phyloP scores from a whole-genome alignment of 2,329 filamentous ascomycete genomes.

The Tolypocladium tropicale region DNA sequence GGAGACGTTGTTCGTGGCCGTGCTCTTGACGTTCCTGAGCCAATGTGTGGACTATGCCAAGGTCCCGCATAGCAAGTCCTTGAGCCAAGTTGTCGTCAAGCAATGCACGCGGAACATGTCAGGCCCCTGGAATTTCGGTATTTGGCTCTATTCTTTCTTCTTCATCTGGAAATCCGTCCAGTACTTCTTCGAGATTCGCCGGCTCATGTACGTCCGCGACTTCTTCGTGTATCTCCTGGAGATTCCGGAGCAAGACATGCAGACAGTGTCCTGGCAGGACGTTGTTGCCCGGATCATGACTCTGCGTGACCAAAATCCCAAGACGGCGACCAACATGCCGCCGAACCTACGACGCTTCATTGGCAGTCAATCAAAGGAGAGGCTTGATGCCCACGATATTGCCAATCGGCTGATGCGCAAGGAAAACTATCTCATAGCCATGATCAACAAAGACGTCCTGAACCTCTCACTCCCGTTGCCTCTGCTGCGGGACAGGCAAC shows the following conservation, averaged over 20 bases:
- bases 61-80: constrained; percentile 52
- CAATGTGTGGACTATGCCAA: constrained; percentile 78
- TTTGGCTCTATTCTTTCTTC: constrained; percentile 80
- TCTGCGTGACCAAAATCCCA: constrained; percentile 75
- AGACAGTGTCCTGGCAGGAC: constrained; percentile 90
- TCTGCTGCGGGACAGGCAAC: constrained; percentile 65
- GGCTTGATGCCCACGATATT: constrained; percentile 93
- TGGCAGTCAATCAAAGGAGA: constrained; percentile 81
- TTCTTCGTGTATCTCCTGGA: constrained; percentile 78
- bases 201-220: constrained; percentile 67
- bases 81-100: constrained; percentile 48
- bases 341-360: constrained; percentile 45
- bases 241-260: constrained; percentile 75
- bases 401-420: constrained; percentile 93
- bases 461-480: constrained; percentile 80
- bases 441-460: constrained; percentile 94
- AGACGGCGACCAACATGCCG: constrained; percentile 53
- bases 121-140: constrained; percentile 61
- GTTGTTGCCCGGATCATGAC: constrained; percentile 79
- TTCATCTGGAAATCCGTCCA: constrained; percentile 74
- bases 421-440: constrained; percentile 92
- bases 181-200: constrained; percentile 61
- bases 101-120: constrained; percentile 72
- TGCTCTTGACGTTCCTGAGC: constrained; percentile 71
- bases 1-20: constrained; percentile 72